These are phyloP conservation scores for Platismatia glauca DNA, from an alignment of 495 filamentous ascomycete species.

Conservation along the genomic window DNA sequence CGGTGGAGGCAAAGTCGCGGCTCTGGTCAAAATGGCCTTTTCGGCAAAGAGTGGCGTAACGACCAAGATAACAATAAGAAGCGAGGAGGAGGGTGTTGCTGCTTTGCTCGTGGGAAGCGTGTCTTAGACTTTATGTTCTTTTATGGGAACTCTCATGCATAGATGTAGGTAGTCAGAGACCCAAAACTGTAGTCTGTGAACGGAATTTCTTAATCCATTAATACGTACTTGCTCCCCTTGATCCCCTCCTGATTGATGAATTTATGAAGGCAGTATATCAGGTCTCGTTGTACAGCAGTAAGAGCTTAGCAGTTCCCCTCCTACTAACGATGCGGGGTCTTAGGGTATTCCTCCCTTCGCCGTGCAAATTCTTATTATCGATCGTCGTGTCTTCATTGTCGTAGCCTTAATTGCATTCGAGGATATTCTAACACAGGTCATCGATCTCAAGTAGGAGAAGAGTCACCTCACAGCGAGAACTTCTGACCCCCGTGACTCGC, in stretches of 20 bases:
- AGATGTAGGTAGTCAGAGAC: neutral
- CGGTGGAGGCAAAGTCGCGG: slow-evolving; percentile 78
- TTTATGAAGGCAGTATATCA: no score
- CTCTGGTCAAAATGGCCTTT: slow-evolving; percentile 85
- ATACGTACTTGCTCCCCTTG: neutral
- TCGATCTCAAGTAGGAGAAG: no score
- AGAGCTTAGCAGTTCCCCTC: no score
- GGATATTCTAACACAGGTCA: no score
- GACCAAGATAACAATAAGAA: slow-evolving; percentile 81
- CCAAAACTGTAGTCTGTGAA: neutral
- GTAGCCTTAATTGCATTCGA: no score
- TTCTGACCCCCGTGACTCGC: no score
- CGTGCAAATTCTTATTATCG: no score
- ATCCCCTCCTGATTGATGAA: neutral
- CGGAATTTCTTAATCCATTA: neutral
- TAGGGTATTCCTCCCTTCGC: no score
- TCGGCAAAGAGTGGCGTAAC: slow-evolving; percentile 87
- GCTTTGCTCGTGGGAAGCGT: slow-evolving; percentile 75
- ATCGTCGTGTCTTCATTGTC: no score
- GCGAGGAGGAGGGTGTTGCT: slow-evolving; percentile 88
- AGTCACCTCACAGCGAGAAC: no score
- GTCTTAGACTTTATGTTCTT: slow-evolving; percentile 40
- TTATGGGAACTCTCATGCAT: neutral
- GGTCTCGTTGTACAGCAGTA: no score
- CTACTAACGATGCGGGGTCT: no score